Evolutionary conservation across 148 eudicot genomes (phyloP).

Genomic region (Dianthus caryophyllus): DNA sequence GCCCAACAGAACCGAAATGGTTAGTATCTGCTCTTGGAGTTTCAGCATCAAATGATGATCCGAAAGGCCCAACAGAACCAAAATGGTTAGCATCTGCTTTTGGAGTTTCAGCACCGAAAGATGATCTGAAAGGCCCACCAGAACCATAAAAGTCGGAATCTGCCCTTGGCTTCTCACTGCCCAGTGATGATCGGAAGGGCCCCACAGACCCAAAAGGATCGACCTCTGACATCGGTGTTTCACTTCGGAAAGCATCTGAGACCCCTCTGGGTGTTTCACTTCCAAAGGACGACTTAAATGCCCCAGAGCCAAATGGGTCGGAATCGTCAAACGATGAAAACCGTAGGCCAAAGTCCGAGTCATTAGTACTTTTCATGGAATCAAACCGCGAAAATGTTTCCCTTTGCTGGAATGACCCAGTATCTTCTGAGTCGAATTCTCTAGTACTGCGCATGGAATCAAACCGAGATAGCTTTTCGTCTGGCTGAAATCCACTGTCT

Average conservation of each 20-base stretch:
- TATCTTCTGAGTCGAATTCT: constrained; percentile 41
- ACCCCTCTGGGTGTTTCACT: constrained; percentile 40
- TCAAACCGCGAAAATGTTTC: constrained; percentile 70
- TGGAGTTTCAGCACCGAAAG: constrained; percentile 35
- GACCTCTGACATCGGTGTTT: constrained; percentile 51
- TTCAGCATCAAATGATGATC: constrained; percentile 29
- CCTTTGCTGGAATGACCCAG: constrained; percentile 39
- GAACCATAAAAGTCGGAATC: constrained; percentile 29
- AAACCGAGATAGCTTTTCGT: constrained; percentile 58
- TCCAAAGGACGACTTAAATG: constrained; percentile 32
- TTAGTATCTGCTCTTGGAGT: constrained; percentile 36
- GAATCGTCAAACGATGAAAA: constrained; percentile 44
- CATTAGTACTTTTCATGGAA: constrained; percentile 60
- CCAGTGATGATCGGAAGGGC: constrained; percentile 28
- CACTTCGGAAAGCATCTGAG: constrained; percentile 55
- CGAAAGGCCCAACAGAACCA: constrained; percentile 32
- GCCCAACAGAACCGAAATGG: constrained; percentile 26
- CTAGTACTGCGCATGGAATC: constrained; percentile 64
- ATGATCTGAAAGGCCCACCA: constrained; percentile 29
- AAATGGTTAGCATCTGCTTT: constrained; percentile 36
- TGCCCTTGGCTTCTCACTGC: constrained; percentile 36
- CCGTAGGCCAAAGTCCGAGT: constrained; percentile 44
- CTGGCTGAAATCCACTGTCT: constrained; percentile 58
- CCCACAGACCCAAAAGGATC: constrained; percentile 32
- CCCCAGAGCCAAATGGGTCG: constrained; percentile 36